Conservation (phyloP, 345 rosid genomes). For the Hevea brasiliensis region DNA sequence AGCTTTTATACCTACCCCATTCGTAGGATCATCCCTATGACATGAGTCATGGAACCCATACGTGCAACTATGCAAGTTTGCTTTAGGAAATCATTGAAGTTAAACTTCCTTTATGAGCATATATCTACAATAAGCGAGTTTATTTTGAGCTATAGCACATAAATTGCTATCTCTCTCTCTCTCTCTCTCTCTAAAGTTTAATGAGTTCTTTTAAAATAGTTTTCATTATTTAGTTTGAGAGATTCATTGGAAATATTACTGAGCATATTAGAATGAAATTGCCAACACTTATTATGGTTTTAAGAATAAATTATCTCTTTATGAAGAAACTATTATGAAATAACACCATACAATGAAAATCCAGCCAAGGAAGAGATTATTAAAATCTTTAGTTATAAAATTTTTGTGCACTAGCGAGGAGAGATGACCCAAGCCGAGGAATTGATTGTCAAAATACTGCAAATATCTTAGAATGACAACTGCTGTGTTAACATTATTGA, state of each 20-base stretch:
- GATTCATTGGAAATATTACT: not conserved
- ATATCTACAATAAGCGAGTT: not conserved
- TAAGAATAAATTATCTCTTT: too few species aligned
- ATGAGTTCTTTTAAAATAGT: not conserved
- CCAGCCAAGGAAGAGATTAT: too few species aligned
- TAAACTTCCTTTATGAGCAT: slow-evolving; percentile 44
- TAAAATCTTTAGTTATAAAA: not conserved
- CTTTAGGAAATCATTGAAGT: slow-evolving; percentile 93
- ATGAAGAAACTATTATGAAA: too few species aligned
- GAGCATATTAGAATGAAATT: not conserved
- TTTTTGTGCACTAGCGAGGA: not conserved
- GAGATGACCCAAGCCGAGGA: not conserved
- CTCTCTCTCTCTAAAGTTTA: not conserved
- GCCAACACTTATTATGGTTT: too few species aligned
- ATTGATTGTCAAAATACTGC: not conserved
- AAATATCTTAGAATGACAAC: not conserved
- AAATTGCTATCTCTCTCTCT: too few species aligned
- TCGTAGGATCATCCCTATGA: slow-evolving; percentile 96
- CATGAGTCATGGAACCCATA: slow-evolving; percentile 97
- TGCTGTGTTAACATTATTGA: not conserved
- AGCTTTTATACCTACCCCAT: slow-evolving; percentile 70
- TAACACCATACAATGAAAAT: too few species aligned
- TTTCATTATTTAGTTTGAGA: not conserved
- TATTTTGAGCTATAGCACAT: not conserved
- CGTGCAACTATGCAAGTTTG: slow-evolving; percentile 93